These are phyloP conservation scores for Ganoderma boninense DNA, from an alignment of 1,284 basidiomycete species.

Conservation along the genomic window DNA sequence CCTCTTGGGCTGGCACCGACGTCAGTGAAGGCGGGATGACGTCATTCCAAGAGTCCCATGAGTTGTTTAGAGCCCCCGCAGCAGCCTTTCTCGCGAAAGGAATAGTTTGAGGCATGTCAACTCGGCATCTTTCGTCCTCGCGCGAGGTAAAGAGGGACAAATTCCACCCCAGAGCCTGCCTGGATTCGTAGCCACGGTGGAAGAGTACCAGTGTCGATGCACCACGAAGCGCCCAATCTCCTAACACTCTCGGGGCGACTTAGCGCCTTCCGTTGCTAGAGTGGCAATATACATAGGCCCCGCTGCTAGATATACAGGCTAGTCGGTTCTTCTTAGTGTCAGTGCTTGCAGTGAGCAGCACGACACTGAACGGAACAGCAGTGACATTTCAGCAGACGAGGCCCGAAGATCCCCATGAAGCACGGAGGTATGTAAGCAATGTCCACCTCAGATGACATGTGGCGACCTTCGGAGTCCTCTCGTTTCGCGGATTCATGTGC, in stretches of 20 bases:
- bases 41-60: constrained; percentile 14
- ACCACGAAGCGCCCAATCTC: background rate
- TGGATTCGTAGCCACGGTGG: too few relatives aligned
- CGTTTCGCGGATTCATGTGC: background rate
- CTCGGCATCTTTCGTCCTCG: background rate
- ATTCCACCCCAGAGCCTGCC: background rate
- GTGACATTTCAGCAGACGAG: background rate
- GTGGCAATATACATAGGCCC: background rate
- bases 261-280: background rate
- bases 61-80: too few relatives aligned
- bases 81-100: too few relatives aligned
- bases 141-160: background rate
- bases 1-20: constrained; percentile 19
- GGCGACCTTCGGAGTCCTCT: background rate
- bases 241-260: too few relatives aligned
- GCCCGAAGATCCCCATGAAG: background rate
- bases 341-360: too few relatives aligned
- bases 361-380: background rate
- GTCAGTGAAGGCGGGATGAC: constrained; percentile 28
- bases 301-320: background rate
- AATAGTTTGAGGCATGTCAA: too few relatives aligned
- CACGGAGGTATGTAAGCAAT: background rate
- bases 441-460: background rate
- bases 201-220: too few relatives aligned
- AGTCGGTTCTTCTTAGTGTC: background rate